A percentile compares a stretch with the other conserved stretches of the same genome.
Evolutionary conservation across 1,284 basidiomycete species (phyloP).

Genomic region (Tremellales sp.): DNA sequence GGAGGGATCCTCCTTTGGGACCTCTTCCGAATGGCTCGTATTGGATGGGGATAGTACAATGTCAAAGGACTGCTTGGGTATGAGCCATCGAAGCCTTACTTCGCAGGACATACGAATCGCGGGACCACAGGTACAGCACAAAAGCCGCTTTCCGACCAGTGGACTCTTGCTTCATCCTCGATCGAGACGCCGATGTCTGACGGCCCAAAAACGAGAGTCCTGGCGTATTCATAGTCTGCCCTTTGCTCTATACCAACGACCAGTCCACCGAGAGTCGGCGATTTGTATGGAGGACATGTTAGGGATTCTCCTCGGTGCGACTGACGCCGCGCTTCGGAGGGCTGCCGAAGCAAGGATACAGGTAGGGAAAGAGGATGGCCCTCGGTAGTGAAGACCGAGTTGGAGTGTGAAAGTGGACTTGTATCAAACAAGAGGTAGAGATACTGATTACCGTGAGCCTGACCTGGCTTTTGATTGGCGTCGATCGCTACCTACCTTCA

Average conservation of each 20-base stretch:
- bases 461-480: neutral
- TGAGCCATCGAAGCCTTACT: neutral
- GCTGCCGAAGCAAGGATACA: slow-evolving; percentile 54
- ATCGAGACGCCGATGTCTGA: slow-evolving; percentile 21
- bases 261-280: slow-evolving; percentile 54
- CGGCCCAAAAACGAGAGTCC: slow-evolving; percentile 59
- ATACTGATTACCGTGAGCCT: slow-evolving; percentile 56
- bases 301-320: slow-evolving; percentile 62
- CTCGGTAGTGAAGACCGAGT: slow-evolving; percentile 84
- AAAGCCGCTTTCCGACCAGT: slow-evolving; percentile 65
- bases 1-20: slow-evolving; percentile 62
- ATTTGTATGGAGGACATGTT: slow-evolving; percentile 66
- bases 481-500: slow-evolving; percentile 72
- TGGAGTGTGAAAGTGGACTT: slow-evolving; percentile 64
- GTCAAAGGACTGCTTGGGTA: slow-evolving; percentile 52
- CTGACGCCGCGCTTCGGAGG: slow-evolving; percentile 58
- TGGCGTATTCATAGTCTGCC: slow-evolving; percentile 70
- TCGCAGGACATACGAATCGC: slow-evolving; percentile 67
- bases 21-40: slow-evolving; percentile 46
- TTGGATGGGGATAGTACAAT: slow-evolving; percentile 64
- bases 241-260: slow-evolving; percentile 65
- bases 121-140: slow-evolving; percentile 68
- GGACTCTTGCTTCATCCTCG: slow-evolving; percentile 24
- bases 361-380: slow-evolving; percentile 79
- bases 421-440: slow-evolving; percentile 84